Base-by-base conservation (phyloP, 345 rosid genomes). In the Zanthoxylum bungeanum region DNA sequence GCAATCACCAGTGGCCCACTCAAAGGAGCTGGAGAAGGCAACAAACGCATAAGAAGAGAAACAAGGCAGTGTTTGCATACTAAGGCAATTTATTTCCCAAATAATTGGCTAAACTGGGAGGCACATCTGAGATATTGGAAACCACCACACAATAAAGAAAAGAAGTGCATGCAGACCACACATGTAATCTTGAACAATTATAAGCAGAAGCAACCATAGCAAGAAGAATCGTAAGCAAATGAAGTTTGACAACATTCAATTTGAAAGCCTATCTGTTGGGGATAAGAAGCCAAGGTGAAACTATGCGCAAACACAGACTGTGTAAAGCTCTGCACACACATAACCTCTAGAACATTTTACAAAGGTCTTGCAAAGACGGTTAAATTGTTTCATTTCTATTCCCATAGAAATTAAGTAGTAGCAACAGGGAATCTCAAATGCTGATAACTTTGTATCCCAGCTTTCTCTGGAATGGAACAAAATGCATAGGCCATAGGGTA, bases 1-100 rank as follows among this genome's bases (percentile, higher is more conserved):
- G 99, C 97, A 69, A 88, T 84, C 64, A 93, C 97, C 77, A 96
- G 71, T 28, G 99, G 99, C 57, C 99, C 99, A 76, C 96, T 93
- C 82, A 91, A 84, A 71, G 95, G 96, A 83, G 99, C 99, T 96
- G 88, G 27, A 75, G 71, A 58, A 67, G 70, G 57, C 47, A 82
- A 65, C 34, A 70, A 66, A 69, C 63, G 4, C 27, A 47, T 21
- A 67, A 69, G n/a, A n/a, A n/a, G 19, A 70, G 42, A 3, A 47
- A 30, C 9, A n/a, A 21, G 30, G 28, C 58, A 49, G 58, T 33
- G 57, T 66, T 28, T 28, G 12, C 34, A 63, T 14, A 25, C 28
- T 21, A 70, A 31, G 50, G 14, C 22, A 22, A 28, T n/a, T 59
- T 33, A 42, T 44, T 47, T 47, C 46, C n/a, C 37, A 60, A 22